Conservation (phyloP, 2,329 filamentous ascomycete species). For the Colletotrichum sansevieriae region DNA sequence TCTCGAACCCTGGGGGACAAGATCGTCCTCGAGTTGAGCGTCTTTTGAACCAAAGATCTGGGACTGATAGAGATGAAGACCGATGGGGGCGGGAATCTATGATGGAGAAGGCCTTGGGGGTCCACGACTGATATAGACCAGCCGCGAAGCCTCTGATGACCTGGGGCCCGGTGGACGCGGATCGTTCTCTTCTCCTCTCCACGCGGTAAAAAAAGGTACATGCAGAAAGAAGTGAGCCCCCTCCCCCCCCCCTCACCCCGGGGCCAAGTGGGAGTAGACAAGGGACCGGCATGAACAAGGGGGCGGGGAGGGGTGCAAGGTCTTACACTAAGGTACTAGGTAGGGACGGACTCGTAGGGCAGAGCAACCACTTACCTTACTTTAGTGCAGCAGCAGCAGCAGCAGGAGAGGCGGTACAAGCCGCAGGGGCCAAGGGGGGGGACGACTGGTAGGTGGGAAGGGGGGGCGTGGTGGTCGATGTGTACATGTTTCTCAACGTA, state of each 20-base stretch:
- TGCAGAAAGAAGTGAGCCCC: not conserved
- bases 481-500: not conserved
- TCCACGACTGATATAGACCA: slow-evolving; percentile 43
- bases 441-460: not conserved
- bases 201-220: not conserved
- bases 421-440: slow-evolving; percentile 31
- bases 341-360: slow-evolving; percentile 30
- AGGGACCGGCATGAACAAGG: slow-evolving; percentile 26
- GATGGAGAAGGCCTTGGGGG: slow-evolving; percentile 36
- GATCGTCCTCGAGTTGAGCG: slow-evolving; percentile 15
- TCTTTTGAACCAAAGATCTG: slow-evolving; percentile 22
- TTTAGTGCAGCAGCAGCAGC: not conserved
- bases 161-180: slow-evolving; percentile 33
- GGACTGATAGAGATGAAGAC: slow-evolving; percentile 30
- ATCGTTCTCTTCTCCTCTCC: slow-evolving; percentile 24
- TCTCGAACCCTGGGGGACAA: slow-evolving; percentile 17
- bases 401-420: slow-evolving; percentile 32
- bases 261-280: not conserved
- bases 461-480: slow-evolving; percentile 10
- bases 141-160: slow-evolving; percentile 32
- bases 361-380: slow-evolving; percentile 26
- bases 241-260: not conserved
- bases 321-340: slow-evolving; percentile 9
- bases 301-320: slow-evolving; percentile 17
- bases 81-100: slow-evolving; percentile 40